Evolutionary conservation across 495 filamentous ascomycete genomes (phyloP).

Genomic region (Neurospora intermedia): DNA sequence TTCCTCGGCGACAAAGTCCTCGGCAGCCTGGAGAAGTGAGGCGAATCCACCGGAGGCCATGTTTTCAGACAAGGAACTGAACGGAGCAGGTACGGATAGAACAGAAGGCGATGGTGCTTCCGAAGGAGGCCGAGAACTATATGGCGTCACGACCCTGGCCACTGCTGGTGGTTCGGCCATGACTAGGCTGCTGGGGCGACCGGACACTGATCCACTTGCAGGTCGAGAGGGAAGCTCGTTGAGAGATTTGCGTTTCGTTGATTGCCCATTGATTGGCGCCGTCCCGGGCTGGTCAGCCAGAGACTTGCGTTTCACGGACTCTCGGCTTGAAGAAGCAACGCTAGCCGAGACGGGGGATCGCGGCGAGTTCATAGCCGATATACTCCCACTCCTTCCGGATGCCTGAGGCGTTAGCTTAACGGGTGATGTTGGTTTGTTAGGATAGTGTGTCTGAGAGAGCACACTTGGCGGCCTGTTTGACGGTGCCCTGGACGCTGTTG

Average conservation of each 20-base stretch:
- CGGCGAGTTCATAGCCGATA: slow-evolving; percentile 6
- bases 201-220: slow-evolving; percentile 4
- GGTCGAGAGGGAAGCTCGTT: slow-evolving; percentile 2
- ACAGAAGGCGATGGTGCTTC: slow-evolving; percentile 13
- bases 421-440: slow-evolving; percentile 33
- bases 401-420: slow-evolving; percentile 27
- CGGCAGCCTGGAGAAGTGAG: slow-evolving; percentile 37
- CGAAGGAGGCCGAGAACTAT: slow-evolving; percentile 13
- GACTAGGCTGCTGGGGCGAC: slow-evolving; percentile 17
- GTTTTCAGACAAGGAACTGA: slow-evolving; percentile 7
- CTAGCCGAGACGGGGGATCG: slow-evolving; percentile 9
- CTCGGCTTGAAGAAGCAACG: background rate
- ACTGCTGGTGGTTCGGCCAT: slow-evolving; percentile 18
- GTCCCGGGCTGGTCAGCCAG: background rate
- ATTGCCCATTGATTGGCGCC: background rate
- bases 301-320: slow-evolving; percentile 1
- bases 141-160: slow-evolving; percentile 11
- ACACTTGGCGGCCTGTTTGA: slow-evolving; percentile 17
- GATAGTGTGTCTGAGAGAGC: slow-evolving; percentile 12
- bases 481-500: slow-evolving; percentile 28
- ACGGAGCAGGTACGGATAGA: slow-evolving; percentile 1
- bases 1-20: slow-evolving; percentile 32
- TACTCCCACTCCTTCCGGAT: slow-evolving; percentile 10
- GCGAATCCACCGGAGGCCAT: slow-evolving; percentile 22
- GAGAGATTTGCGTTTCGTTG: slow-evolving; percentile 2